Evolutionary conservation across 1,284 basidiomycete species (phyloP), one percentile per base, ranked within the genome.

Genomic region (Porogramme epimiltina): DNA sequence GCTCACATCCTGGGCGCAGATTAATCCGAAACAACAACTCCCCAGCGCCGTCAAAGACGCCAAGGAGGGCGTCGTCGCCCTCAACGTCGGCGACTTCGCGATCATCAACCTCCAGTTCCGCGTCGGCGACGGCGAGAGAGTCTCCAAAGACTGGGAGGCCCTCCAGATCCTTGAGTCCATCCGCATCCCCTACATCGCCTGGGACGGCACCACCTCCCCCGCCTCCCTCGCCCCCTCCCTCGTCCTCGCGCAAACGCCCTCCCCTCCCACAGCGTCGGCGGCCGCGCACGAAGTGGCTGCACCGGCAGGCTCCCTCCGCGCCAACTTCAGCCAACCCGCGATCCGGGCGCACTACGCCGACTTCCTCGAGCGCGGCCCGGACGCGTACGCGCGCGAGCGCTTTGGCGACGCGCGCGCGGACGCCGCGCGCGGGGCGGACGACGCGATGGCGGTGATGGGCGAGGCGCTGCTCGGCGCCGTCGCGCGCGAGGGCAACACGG

Each of bases 61-160:
- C 5, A 22, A 39, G 19, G 18, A 41, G 9, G 50, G 47, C 36
- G 38, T 45, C 28, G 25, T 56, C 24, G 39, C 44, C 3, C 50
- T 56, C 36, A 31, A 49, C 19, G 40, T 24, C 5, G 50, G 54
- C 24, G 54, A 56, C 2, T 49, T 45, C 28, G 50, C 28, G 19
- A 42, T 56, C 40, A 36, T 56, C 31, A 43, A 40, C 26, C 43
- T 48, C 28, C 54, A 56, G 18, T 56, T 56, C 50, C 50, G 54
- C 44, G 44, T 56, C 9, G 54, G 54, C 4, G 42, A 56, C 41
- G 54, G 50, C 36, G 37, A 46, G 19, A 33, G 22, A 6, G 38
- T 52, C 37, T 31, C 47, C 20, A 46, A 49, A 20, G 54, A 56
- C 28, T 56, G 50, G 54, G 43, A 56, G 31, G 49, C 49, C 10